Conservation (phyloP, 2,329 filamentous ascomycete species). For the Aspergillus sp. region DNA sequence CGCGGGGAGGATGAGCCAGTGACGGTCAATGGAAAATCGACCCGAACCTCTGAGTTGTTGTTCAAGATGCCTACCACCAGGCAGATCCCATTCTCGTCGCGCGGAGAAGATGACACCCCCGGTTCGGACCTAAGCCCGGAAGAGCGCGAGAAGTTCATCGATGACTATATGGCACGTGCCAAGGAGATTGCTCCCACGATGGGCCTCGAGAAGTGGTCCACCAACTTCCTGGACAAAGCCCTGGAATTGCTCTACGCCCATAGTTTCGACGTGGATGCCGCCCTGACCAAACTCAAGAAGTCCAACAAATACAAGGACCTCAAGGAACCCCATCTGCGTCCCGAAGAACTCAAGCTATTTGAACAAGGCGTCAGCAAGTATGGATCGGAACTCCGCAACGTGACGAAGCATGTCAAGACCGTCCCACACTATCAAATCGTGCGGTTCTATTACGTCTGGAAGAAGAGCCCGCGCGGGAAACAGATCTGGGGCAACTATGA, state of each 20-base stretch:
- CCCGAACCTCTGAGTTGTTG: constrained; percentile 65
- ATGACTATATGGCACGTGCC: constrained; percentile 68
- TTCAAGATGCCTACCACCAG: constrained; percentile 66
- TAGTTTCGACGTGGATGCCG: constrained; percentile 63
- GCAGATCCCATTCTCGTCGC: constrained; percentile 40
- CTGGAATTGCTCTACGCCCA: constrained; percentile 65
- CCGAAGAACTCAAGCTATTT: constrained; percentile 78
- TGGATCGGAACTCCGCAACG: constrained; percentile 78
- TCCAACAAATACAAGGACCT: constrained; percentile 63
- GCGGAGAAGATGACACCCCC: constrained; percentile 38
- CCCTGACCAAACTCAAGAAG: constrained; percentile 62
- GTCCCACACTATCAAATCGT: constrained; percentile 74
- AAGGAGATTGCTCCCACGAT: constrained; percentile 59
- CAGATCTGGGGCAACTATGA: constrained; percentile 87
- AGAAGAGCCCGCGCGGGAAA: constrained; percentile 78
- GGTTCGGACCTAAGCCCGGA: constrained; percentile 28
- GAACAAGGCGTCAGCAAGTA: constrained; percentile 86
- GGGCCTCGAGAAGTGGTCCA: constrained; percentile 67
- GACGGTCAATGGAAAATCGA: constrained; percentile 59
- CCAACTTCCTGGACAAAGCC: constrained; percentile 82
- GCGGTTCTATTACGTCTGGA: constrained; percentile 96
- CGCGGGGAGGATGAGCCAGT: constrained; percentile 70
- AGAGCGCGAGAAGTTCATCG: constrained; percentile 54
- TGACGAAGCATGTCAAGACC: constrained; percentile 74
- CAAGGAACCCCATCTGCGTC: constrained; percentile 73